Percentiles rank a stretch among this genome's conserved stretches.
These are phyloP conservation scores for Pelargonium cotyledonis DNA, from an alignment of 441 rosid species.

Conservation along the genomic window DNA sequence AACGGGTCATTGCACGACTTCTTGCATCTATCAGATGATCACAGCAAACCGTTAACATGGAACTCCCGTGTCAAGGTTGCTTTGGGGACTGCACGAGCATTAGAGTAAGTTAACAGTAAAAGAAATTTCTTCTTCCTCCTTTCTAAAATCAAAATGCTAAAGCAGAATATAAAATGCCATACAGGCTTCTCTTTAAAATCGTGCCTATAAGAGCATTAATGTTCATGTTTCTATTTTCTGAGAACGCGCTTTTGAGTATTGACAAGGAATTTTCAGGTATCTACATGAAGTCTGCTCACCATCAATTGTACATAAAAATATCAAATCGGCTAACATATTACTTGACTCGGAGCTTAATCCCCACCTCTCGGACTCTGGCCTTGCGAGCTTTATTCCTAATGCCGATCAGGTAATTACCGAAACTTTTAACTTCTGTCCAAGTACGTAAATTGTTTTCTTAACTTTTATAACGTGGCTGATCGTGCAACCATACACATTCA, in stretches of 20 bases:
- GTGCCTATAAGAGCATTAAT: too few relatives aligned
- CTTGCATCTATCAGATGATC: constrained; percentile 72
- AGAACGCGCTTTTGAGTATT: background rate
- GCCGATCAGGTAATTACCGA: constrained; percentile 59
- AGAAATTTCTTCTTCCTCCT: background rate
- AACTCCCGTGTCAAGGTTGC: constrained; percentile 91
- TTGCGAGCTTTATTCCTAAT: constrained; percentile 67
- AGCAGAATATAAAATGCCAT: background rate
- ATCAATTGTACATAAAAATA: constrained; percentile 78
- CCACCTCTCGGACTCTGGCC: constrained; percentile 84
- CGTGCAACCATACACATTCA: too few relatives aligned
- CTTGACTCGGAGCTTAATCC: constrained; percentile 85
- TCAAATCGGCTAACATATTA: constrained; percentile 81
- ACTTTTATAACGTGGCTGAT: too few relatives aligned
- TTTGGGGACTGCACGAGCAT: constrained; percentile 87
- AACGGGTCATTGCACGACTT: constrained; percentile 81
- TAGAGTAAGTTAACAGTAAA: constrained; percentile 60
- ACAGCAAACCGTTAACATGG: constrained; percentile 86
- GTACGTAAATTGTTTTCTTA: too few relatives aligned
- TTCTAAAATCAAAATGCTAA: background rate
- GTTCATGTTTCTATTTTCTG: too few relatives aligned
- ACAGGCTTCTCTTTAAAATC: too few relatives aligned
- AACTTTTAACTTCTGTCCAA: background rate
- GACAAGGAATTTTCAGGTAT: constrained; percentile 49
- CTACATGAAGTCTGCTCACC: constrained; percentile 94